Evolutionary conservation across 169 alveolate genomes (phyloP), one percentile per base, ranked within the genome.

Genomic region (Fabrea salina): DNA sequence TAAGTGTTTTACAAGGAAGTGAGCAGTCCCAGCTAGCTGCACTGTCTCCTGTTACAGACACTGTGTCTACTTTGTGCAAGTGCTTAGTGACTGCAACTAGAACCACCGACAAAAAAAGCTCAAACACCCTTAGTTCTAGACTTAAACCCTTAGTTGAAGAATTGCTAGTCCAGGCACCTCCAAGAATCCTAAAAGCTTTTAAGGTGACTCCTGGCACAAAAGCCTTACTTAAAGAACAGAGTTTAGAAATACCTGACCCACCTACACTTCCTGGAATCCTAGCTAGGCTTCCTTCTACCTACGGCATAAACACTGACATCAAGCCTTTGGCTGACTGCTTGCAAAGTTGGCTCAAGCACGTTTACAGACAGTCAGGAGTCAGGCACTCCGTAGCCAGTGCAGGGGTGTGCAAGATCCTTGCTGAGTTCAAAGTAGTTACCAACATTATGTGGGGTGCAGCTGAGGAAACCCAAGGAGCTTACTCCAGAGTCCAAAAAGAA

Each of bases 41-140:
- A 0, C 71, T 72, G 32, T 84, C 84, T 4, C 91, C 91, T 11
- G 86, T 82, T 13, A 74, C 81, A 32, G 91, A 85, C 43, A 80
- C 88, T 1, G 16, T 70, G n/a, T 70, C 59, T 2, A 47, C 79
- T 22, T n/a, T 70, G 0, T 70, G 79, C 67, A 70, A 70, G 44
- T 47, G 67, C n/a, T 13, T 70, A 19, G 66, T 70, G 5, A 37
- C 49, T 13, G 25, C 79, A 0, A 70, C n/a, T 7, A 61, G 25
- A 61, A 61, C 7, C 8, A 11, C 41, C 13, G 67, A 54, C 7
- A 54, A 54, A 11, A 54, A 41, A 35, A 70, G 49, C 67, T 35
- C 27, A 1, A 50, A 70, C 49, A 47, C 27, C 8, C 37, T 22
- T 47, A 47, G 49, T 25, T 25, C 19, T 19, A 30, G 32, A 39